These are phyloP conservation scores for Coemansia sp. DNA, from an alignment of 192 early-diverging fungal genomes.

Conservation along the genomic window DNA sequence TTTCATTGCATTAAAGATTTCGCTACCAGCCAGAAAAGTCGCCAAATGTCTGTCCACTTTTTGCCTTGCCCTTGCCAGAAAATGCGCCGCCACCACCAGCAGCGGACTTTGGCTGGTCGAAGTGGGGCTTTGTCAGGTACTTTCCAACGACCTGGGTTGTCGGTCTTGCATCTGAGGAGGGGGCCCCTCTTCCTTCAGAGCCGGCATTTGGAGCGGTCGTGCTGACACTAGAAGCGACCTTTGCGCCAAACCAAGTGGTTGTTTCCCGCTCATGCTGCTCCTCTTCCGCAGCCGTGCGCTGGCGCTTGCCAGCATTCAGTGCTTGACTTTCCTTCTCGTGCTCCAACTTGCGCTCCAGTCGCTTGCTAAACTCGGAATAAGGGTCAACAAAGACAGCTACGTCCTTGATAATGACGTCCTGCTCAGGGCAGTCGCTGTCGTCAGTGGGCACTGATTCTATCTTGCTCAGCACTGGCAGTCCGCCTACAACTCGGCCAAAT, in stretches of 20 bases:
- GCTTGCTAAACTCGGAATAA: constrained; percentile 73
- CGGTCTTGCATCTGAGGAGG: not conserved
- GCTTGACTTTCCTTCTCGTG: constrained; percentile 51
- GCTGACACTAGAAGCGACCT: constrained; percentile 15
- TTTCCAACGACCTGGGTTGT: constrained; percentile 18
- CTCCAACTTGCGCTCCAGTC: constrained; percentile 67
- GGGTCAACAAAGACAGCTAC: constrained; percentile 84
- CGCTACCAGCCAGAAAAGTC: constrained; percentile 43
- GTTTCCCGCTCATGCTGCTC: constrained; percentile 63
- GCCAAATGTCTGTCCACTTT: constrained; percentile 38
- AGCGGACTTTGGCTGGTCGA: constrained; percentile 1
- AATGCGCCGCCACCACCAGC: not conserved
- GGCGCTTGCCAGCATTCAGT: constrained; percentile 45
- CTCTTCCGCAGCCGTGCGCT: constrained; percentile 48
- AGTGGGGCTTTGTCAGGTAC: constrained; percentile 31
- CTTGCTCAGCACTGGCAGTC: constrained; percentile 76
- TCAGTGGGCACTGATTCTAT: constrained; percentile 80
- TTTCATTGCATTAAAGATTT: not conserved
- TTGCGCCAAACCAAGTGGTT: constrained; percentile 76
- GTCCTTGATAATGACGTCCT: constrained; percentile 76
- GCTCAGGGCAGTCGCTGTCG: constrained; percentile 69
- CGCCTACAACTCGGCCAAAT: constrained; percentile 93
- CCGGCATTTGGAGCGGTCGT: not conserved
- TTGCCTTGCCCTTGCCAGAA: not conserved
- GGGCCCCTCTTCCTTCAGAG: not conserved